Percentiles rank a stretch among this genome's conserved stretches.
Evolutionary conservation across 495 filamentous ascomycete species (phyloP).

Genomic region (Penicillium atrosanguineum): DNA sequence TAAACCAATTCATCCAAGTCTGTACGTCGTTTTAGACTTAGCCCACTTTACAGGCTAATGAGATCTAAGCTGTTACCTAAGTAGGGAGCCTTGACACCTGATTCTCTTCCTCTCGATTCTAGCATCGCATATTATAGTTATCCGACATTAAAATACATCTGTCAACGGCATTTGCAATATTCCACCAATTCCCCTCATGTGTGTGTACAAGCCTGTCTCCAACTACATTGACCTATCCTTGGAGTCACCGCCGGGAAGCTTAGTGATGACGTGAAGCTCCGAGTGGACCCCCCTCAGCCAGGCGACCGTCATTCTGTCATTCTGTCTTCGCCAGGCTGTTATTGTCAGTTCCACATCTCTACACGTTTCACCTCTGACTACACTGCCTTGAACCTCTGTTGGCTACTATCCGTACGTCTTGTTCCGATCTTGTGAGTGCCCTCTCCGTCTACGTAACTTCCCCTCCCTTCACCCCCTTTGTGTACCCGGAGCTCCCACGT

Average conservation of each 20-base stretch:
- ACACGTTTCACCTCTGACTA: background rate
- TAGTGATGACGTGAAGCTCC: background rate
- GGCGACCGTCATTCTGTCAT: slow-evolving; percentile 6
- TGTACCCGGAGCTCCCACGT: background rate
- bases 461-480: background rate
- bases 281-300: slow-evolving; percentile 1
- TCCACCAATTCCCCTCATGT: no score
- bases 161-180: no score
- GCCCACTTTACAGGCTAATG: no score
- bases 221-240: background rate
- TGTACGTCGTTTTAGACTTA: no score
- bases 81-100: no score
- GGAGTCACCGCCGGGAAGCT: background rate
- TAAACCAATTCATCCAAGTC: no score
- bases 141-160: no score
- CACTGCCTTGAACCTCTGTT: background rate
- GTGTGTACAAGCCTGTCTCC: no score
- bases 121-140: no score
- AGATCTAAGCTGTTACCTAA: no score
- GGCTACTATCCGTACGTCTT: background rate
- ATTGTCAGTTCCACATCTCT: background rate
- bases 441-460: slow-evolving; percentile 9
- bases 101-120: no score
- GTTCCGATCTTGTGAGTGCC: background rate
- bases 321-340: no score